A percentile compares a stretch with the other conserved stretches of the same genome.
These are phyloP conservation scores for Canna indica DNA, from an alignment of 176 grass and related monocot genomes.

Conservation along the genomic window DNA sequence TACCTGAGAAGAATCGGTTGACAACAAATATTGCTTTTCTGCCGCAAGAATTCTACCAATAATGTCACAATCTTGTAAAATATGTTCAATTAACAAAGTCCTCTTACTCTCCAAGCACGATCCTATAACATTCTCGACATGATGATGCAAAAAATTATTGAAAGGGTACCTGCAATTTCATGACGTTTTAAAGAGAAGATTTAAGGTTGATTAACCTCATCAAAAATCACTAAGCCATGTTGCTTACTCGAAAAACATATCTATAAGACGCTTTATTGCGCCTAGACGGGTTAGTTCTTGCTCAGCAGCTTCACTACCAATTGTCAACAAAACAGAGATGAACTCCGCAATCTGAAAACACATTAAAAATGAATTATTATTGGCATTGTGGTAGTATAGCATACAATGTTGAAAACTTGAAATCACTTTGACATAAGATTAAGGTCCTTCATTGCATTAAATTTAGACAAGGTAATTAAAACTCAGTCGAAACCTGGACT, in stretches of 20 bases:
- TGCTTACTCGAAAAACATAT: constrained; percentile 98
- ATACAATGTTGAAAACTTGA: too few species aligned
- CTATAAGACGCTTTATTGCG: constrained; percentile 58
- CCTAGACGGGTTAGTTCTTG: constrained; percentile 53
- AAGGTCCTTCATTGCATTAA: too few species aligned
- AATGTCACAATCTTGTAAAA: constrained; percentile 72
- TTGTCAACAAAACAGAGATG: constrained; percentile 81
- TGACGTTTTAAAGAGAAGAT: not conserved
- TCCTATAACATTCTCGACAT: constrained; percentile 73
- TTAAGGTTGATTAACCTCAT: constrained; percentile 3
- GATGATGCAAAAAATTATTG: constrained; percentile 97
- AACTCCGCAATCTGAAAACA: constrained; percentile 93
- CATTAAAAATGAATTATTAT: constrained; percentile 12
- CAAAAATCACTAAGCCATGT: not conserved
- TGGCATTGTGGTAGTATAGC: not conserved
- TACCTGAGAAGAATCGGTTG: constrained; percentile 54
- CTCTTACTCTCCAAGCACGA: constrained; percentile 89
- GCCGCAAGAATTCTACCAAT: constrained; percentile 65
- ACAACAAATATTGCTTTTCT: constrained; percentile 61
- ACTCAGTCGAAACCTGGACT: too few species aligned
- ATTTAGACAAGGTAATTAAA: too few species aligned
- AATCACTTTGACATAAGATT: too few species aligned
- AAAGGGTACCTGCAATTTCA: constrained; percentile 66
- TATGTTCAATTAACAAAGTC: constrained; percentile 44
- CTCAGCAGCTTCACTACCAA: constrained; percentile 80